Conservation (phyloP, 2,329 filamentous ascomycete species). For the Ramichloridium luteum region DNA sequence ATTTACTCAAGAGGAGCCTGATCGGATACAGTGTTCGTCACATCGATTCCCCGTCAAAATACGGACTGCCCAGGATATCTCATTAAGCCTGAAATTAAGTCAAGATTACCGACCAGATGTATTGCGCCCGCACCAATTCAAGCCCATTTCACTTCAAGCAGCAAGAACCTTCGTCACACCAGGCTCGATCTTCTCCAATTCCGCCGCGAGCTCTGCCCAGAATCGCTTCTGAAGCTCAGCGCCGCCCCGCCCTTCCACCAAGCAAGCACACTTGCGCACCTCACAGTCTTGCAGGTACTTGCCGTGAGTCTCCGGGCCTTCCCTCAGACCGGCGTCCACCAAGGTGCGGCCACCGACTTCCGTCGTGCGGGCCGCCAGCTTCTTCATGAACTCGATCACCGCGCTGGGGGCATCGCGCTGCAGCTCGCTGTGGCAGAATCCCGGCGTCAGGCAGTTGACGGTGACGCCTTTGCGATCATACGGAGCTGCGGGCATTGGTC, state of each 20-base stretch:
- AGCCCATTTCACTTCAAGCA: conserved; percentile 7
- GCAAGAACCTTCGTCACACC: conserved; percentile 19
- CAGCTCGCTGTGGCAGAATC: conserved; percentile 38
- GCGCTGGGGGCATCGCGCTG: conserved; percentile 22
- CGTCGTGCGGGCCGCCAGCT: conserved; percentile 20
- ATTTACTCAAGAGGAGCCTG: too few relatives aligned
- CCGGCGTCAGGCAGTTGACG: conserved; percentile 40
- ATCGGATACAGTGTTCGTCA: too few relatives aligned
- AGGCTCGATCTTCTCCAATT: conserved; percentile 28
- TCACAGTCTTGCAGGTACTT: conserved; percentile 25
- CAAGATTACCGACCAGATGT: too few relatives aligned
- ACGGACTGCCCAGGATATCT: too few relatives aligned
- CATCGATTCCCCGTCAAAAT: too few relatives aligned
- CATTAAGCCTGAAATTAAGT: too few relatives aligned
- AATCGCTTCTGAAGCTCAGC: conserved; percentile 25
- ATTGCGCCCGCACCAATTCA: too few relatives aligned
- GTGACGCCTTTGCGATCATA: conserved; percentile 25
- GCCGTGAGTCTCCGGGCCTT: conserved; percentile 25
- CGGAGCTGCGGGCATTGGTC: too few relatives aligned
- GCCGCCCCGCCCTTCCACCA: conserved; percentile 28
- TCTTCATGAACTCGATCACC: conserved; percentile 4
- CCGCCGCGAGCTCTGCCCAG: conserved; percentile 29
- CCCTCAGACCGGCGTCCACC: conserved; percentile 22
- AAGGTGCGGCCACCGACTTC: conserved; percentile 27
- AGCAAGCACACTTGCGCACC: conserved; percentile 14